These are phyloP conservation scores for Thelonectria blattea DNA, from an alignment of 2,329 filamentous ascomycete genomes.

Conservation along the genomic window DNA sequence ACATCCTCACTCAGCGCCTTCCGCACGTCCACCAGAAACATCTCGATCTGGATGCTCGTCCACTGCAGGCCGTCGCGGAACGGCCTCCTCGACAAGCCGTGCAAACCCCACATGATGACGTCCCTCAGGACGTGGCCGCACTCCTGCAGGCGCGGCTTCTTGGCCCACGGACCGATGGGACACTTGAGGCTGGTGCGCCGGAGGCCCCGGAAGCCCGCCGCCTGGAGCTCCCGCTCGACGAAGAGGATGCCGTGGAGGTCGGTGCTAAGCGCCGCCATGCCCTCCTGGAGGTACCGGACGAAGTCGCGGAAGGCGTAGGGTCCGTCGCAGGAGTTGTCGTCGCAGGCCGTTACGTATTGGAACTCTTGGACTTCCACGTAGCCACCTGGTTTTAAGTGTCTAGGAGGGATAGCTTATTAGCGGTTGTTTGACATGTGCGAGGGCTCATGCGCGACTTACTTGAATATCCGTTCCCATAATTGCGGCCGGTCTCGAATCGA, in stretches of 20 bases:
- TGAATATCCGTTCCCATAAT: slow-evolving; percentile 51
- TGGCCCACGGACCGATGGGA: slow-evolving; percentile 57
- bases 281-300: slow-evolving; percentile 47
- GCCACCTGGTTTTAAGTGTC: slow-evolving; percentile 58
- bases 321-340: slow-evolving; percentile 52
- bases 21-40: slow-evolving; percentile 51
- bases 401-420: slow-evolving; percentile 37
- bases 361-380: slow-evolving; percentile 59
- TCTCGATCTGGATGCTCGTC: slow-evolving; percentile 50
- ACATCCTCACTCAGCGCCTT: slow-evolving; percentile 45
- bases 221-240: slow-evolving; percentile 44
- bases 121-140: slow-evolving; percentile 55
- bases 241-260: slow-evolving; percentile 49
- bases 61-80: slow-evolving; percentile 49
- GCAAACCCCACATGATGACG: slow-evolving; percentile 48
- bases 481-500: slow-evolving; percentile 50
- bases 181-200: slow-evolving; percentile 52
- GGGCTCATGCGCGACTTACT: slow-evolving; percentile 39
- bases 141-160: slow-evolving; percentile 48
- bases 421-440: background rate
- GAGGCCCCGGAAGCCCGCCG: slow-evolving; percentile 51
- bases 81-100: slow-evolving; percentile 47
- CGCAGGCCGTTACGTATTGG: slow-evolving; percentile 48
- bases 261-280: slow-evolving; percentile 49
- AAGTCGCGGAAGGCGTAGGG: slow-evolving; percentile 57